Base-by-base conservation (phyloP, 192 early-diverging fungal genomes). In the Coemansia asiatica region DNA sequence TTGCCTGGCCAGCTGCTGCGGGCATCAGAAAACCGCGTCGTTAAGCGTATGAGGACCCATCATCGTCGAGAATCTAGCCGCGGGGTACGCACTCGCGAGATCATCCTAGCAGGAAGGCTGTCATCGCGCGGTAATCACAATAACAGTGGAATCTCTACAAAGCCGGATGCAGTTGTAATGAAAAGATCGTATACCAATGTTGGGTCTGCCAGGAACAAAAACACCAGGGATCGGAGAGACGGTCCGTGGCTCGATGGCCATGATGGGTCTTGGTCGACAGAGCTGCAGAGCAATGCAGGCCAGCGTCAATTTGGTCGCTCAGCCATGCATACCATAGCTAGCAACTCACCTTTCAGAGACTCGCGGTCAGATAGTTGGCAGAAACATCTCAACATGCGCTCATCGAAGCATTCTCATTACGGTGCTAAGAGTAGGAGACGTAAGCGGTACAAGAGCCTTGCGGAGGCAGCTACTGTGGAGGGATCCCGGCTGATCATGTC, bases 401-500 rank as follows among this genome's bases (percentile, higher is more conserved):
- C 9, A 18, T 15, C 5, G 16, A 44, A 13, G 13, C 40, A 15
- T 18, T 16, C 9, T 44, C 40, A 9, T 12, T 7, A 16, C 18
- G 51, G 49, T n/a, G n/a, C n/a, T 4, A 23, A 23, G 51, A 6
- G 12, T 26, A 23, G 51, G 23, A 56, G 63, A 27, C 66, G 64
- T 2, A 60, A 63, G 62, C 64, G 64, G 16, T 79, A 79, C 68
- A 79, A 79, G 62, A 70, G 77, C 48, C 50, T 79, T 61, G 77
- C 77, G 0, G 77, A 79, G 62, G 71, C 65, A 0, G 77, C 77
- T 0, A 74, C 77, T 1, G 61, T 47, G 23, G 71, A 74, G 29
- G 77, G 77, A n/a, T 74, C 71, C 38, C 58, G 68, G 33, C 72
- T 79, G 57, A 68, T 79, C n/a, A 56, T 66, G 38, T 73, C 76